A percentile compares a stretch with the other conserved stretches of the same genome.
phyloP scores from a whole-genome alignment of 2,329 filamentous ascomycete species.

The Ophiostoma himal-ulmi region DNA sequence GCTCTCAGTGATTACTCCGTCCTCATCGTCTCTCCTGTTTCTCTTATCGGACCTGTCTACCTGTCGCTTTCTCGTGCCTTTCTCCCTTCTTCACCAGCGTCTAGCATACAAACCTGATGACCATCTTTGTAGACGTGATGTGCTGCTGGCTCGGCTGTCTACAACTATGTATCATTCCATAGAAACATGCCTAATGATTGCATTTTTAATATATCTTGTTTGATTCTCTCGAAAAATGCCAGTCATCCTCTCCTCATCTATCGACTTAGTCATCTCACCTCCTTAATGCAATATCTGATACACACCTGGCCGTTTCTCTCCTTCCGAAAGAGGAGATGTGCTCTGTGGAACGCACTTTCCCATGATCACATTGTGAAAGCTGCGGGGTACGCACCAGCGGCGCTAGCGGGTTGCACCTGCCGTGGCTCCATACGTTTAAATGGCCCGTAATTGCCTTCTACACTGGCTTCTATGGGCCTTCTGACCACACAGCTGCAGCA shows the following conservation, averaged over 20 bases:
- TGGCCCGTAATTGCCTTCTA: slow-evolving; percentile 5
- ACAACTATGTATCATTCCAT: neutral
- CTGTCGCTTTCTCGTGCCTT: neutral
- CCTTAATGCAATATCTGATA: neutral
- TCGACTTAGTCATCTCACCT: neutral
- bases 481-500: slow-evolving; percentile 16
- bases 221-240: neutral
- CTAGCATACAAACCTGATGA: neutral
- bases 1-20: neutral
- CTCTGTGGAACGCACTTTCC: neutral
- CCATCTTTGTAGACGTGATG: neutral
- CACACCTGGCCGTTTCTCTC: neutral
- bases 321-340: slow-evolving; percentile 15
- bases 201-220: neutral
- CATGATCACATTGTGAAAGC: neutral
- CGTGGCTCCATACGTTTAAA: slow-evolving; percentile 16
- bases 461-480: slow-evolving; percentile 6
- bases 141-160: slow-evolving; percentile 12
- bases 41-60: neutral
- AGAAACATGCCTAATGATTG: neutral
- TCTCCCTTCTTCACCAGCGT: neutral
- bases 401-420: slow-evolving; percentile 21
- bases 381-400: slow-evolving; percentile 15
- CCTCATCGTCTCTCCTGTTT: neutral
- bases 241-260: neutral